Evolutionary conservation across 495 filamentous ascomycete genomes (phyloP), one percentile per base, ranked within the genome.

Genomic region (Diplogelasinospora grovesii): DNA sequence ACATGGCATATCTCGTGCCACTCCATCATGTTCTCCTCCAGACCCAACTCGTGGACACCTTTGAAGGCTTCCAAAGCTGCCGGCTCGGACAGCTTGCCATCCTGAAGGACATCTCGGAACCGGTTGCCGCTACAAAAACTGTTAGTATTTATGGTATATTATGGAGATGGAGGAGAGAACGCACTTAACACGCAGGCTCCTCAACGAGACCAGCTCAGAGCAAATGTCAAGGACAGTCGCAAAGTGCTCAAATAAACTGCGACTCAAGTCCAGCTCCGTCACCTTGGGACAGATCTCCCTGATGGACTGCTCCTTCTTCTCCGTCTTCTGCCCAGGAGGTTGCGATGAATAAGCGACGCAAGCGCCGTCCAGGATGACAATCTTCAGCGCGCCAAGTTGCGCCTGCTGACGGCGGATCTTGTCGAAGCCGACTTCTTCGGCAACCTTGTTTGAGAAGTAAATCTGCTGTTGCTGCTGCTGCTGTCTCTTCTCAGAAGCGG

Each of bases 361-460:
- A 43, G 84, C 53, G 2, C 82, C 81, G 64, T 97, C 89, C 4
- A 98, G 70, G 11, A 96, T 65, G 27, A 95, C 82, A 45, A 88
- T 79, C 41, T 72, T 78, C 43, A 97, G 69, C 52, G 89, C 83
- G 32, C 79, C 64, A 16, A 97, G 68, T 56, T 84, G 73, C 2
- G 86, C 81, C 39, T 88, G 79, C 62, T 89, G 75, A 44, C 74
- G 74, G 19, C 83, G 72, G 47, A 95, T 89, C 69, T 95, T 95
- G 39, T 93, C 89, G 56, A 97, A 97, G 29, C 92, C 92, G 16
- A 98, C 77, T 66, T 97, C 93, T 64, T 98, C 85, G 15, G 85
- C 89, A 18, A 92, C 74, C 59, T 98, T 98, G 14, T 58, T 79
- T 33, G 83, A 87, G 49, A 96, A 82, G 21, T 72, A 53, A 40